These are phyloP conservation scores for Coemansia sp. DNA, from an alignment of 192 early-diverging fungal species.

Conservation along the genomic window DNA sequence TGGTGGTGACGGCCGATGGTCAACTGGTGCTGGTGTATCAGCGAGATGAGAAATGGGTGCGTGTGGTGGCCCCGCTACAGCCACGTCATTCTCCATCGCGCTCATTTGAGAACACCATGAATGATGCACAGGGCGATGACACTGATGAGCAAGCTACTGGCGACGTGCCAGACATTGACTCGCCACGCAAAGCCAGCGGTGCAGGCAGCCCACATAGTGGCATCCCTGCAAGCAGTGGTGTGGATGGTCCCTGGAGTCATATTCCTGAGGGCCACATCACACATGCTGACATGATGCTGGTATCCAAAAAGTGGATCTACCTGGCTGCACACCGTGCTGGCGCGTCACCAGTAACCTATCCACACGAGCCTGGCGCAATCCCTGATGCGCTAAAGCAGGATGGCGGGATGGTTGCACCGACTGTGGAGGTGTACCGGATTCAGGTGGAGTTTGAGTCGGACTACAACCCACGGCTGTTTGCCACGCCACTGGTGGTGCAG, in stretches of 20 bases:
- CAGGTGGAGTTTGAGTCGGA: constrained; percentile 56
- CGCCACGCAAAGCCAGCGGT: constrained; percentile 1
- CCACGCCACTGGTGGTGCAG: constrained; percentile 47
- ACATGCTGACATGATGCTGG: constrained; percentile 55
- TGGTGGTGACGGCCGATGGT: constrained; percentile 48
- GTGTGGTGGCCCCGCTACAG: constrained; percentile 41
- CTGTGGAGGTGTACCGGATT: constrained; percentile 48
- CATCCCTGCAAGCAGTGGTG: background rate
- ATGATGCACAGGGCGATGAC: background rate
- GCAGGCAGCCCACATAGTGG: background rate
- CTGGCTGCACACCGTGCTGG: constrained; percentile 44
- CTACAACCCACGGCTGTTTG: constrained; percentile 54
- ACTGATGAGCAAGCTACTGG: background rate
- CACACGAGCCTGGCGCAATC: constrained; percentile 46
- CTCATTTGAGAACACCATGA: background rate
- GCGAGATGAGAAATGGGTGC: constrained; percentile 48
- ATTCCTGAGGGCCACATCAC: constrained; percentile 48
- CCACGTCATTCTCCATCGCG: constrained; percentile 14
- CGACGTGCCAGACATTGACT: background rate
- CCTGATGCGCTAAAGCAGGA: constrained; percentile 26
- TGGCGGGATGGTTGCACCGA: constrained; percentile 38
- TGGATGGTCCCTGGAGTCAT: constrained; percentile 45
- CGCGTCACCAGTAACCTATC: constrained; percentile 30
- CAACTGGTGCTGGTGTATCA: constrained; percentile 53
- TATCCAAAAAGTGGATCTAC: constrained; percentile 56